Base-by-base conservation (phyloP, 1,284 basidiomycete genomes). In the Xanthoconium separans region DNA sequence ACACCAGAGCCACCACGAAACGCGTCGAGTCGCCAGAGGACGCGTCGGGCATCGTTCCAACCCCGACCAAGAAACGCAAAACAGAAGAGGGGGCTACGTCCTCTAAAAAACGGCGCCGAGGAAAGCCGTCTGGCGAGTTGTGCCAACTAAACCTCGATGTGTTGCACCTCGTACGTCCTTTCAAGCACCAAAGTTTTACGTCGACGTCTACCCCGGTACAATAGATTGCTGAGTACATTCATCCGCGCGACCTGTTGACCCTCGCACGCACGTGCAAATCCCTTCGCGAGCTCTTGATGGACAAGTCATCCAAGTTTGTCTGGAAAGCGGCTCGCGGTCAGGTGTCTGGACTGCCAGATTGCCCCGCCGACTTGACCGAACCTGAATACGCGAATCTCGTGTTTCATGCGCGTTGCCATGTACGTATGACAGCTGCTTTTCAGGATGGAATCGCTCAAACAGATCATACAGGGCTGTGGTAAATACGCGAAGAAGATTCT, bases 291-390 rank as follows among this genome's bases (percentile, higher is more conserved):
- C 50, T 65, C 15, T 48, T 69, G 33, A 64, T 68, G 57, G 41
- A 54, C 24, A 57, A 46, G 29, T 52, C 57, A 2, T 60, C 65
- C 1, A 36, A 31, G 8, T 58, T 58, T 29, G 41, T 63, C 2
- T 68, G 68, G 68, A 63, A 45, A 55, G 43, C 34, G 0, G 45
- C 53, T 8, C 60, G 60, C 1, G 13, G 41, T 2, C 47, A 54
- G 16, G 27, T 60, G 6, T 3, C 34, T 4, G 45, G 37, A 2
- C 30, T 63, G 4, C 64, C 64, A 0, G 51, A 55, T 6, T 64
- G 64, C 27, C 70, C 74, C 4, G 45, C 54, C 2, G 71, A 73
- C 50, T 44, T 73, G 29, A 69, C 61, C 6, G 73, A 75, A 47
- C 68, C 66, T 0, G 57, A 65, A 42, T 71, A 67, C 30, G 66